Evolutionary conservation across 2,329 filamentous ascomycete species (phyloP).

Genomic region (Aspergillus tamarii): DNA sequence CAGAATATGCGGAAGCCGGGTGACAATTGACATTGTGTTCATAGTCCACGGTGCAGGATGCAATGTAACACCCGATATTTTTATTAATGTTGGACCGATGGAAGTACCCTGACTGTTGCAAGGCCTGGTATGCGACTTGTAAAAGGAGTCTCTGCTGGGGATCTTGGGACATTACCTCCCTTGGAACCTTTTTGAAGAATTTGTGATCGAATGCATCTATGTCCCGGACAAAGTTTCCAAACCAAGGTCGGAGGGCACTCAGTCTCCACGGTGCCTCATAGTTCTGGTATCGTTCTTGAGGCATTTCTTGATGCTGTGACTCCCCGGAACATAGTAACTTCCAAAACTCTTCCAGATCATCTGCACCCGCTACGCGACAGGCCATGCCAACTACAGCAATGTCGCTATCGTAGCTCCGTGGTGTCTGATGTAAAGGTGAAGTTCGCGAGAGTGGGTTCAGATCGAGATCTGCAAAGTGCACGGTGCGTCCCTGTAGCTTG

Average conservation of each 20-base stretch:
- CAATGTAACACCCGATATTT: conserved; percentile 46
- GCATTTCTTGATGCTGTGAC: conserved; percentile 27
- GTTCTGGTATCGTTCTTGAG: conserved; percentile 18
- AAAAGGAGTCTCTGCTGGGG: conserved; percentile 38
- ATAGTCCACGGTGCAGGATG: conserved; percentile 43
- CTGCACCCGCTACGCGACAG: conserved; percentile 35
- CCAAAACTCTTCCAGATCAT: conserved; percentile 36
- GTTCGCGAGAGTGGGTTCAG: conserved; percentile 8
- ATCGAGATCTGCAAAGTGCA: conserved; percentile 20
- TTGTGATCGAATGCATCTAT: conserved; percentile 35
- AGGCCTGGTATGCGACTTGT: conserved; percentile 36
- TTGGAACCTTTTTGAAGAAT: conserved; percentile 34
- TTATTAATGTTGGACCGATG: conserved; percentile 16
- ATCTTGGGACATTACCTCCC: conserved; percentile 35
- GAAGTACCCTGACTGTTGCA: conserved; percentile 38
- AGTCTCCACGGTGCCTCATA: conserved; percentile 23
- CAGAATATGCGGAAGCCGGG: conserved; percentile 40
- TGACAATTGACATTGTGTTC: conserved; percentile 46
- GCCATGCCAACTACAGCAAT: conserved; percentile 43
- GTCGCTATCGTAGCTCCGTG: conserved; percentile 20
- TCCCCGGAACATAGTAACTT: conserved; percentile 28
- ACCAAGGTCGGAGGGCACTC: conserved; percentile 15
- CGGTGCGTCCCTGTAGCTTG: conserved; percentile 10
- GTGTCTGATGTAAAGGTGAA: not conserved
- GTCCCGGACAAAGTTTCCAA: conserved; percentile 26